Conservation (phyloP, 2,329 filamentous ascomycete genomes). For the Zymoseptoria crescenta region DNA sequence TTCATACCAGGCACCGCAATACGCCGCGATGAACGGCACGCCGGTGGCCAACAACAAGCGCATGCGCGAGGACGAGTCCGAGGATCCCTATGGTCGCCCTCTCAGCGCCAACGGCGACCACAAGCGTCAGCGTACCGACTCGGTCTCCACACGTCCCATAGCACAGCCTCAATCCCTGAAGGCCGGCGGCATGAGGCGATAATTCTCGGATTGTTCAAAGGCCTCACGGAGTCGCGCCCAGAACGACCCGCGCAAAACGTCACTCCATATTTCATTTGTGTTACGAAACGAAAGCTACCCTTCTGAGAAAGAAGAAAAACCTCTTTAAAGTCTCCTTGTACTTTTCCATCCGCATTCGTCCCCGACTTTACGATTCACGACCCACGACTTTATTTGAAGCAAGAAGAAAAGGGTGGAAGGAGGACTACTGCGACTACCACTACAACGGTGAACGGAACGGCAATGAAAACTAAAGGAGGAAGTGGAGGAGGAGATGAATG, state of each 20-base stretch:
- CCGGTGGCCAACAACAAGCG: constrained; percentile 49
- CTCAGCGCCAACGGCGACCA: constrained; percentile 54
- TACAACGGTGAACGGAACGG: neutral
- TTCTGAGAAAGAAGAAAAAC: neutral
- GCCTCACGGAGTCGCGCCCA: constrained; percentile 9
- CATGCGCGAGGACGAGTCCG: constrained; percentile 56
- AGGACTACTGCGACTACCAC: neutral
- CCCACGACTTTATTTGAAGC: constrained; percentile 18
- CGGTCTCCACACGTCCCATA: constrained; percentile 22
- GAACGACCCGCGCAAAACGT: neutral
- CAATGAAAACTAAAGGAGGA: neutral
- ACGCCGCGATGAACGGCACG: constrained; percentile 59
- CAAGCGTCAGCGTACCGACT: constrained; percentile 69
- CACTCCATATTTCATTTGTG: constrained; percentile 9
- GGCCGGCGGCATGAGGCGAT: constrained; percentile 24
- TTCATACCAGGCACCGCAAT: constrained; percentile 47
- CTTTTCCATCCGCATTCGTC: constrained; percentile 14
- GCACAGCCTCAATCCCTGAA: constrained; percentile 28
- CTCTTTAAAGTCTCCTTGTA: constrained; percentile 6
- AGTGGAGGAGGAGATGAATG: neutral
- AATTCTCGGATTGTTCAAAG: constrained; percentile 9
- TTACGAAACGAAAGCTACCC: neutral
- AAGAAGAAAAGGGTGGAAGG: neutral
- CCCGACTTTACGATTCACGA: constrained; percentile 27
- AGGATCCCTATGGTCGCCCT: constrained; percentile 58